These are phyloP conservation scores for Chytriomyces hyalinus DNA, from an alignment of 192 early-diverging fungal genomes.

Conservation along the genomic window DNA sequence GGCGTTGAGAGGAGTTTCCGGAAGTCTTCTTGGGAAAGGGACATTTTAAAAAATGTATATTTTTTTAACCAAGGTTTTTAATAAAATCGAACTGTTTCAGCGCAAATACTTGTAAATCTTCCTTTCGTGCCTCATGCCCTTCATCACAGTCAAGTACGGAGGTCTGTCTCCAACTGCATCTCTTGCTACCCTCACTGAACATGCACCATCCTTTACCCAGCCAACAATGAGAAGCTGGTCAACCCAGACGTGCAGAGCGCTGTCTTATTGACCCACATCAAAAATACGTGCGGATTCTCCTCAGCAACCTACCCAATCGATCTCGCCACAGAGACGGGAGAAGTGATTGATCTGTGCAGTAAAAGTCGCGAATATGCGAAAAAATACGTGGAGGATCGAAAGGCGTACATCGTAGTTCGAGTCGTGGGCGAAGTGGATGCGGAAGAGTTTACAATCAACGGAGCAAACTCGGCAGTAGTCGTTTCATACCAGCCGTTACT, in stretches of 20 bases:
- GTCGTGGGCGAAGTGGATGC: conserved; percentile 54
- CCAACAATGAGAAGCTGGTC: conserved; percentile 52
- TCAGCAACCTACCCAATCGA: conserved; percentile 47
- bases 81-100: too few relatives aligned
- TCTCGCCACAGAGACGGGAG: conserved; percentile 57
- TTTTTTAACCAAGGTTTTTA: too few relatives aligned
- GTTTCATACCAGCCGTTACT: background rate
- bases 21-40: conserved; percentile 79
- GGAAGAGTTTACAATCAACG: background rate
- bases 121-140: conserved; percentile 25
- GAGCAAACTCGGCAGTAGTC: background rate
- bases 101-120: too few relatives aligned
- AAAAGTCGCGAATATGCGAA: conserved; percentile 59
- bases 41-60: conserved; percentile 9
- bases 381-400: conserved; percentile 52
- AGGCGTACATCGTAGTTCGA: conserved; percentile 66
- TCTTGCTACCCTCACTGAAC: background rate
- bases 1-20: conserved; percentile 77
- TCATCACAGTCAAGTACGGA: conserved; percentile 53
- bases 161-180: conserved; percentile 24
- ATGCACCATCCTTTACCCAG: conserved; percentile 21
- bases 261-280: conserved; percentile 54
- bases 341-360: conserved; percentile 56
- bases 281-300: conserved; percentile 48
- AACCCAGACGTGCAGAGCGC: conserved; percentile 54